These are phyloP conservation scores for Lyophyllum semitale DNA, from an alignment of 768 basidiomycete genomes.

Conservation along the genomic window DNA sequence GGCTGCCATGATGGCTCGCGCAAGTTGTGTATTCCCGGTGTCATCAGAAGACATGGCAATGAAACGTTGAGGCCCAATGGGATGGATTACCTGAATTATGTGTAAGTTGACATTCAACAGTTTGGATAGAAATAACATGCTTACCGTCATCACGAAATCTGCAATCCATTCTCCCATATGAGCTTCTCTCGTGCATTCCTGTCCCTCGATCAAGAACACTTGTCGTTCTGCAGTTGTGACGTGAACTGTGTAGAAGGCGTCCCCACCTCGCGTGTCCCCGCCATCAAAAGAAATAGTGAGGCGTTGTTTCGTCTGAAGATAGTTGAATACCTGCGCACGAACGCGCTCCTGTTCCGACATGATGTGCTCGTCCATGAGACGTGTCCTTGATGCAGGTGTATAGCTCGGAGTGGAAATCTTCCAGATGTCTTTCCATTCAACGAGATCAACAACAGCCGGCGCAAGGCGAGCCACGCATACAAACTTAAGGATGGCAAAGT, in stretches of 20 bases:
- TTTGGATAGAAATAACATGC: not conserved
- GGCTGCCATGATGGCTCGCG: slow-evolving; percentile 9
- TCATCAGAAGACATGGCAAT: slow-evolving; percentile 7
- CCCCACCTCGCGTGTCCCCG: slow-evolving; percentile 8
- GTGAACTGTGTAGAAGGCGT: slow-evolving; percentile 22
- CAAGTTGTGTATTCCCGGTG: slow-evolving; percentile 12
- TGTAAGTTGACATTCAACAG: not conserved
- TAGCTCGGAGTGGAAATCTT: slow-evolving; percentile 17
- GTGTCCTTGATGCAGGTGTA: slow-evolving; percentile 20
- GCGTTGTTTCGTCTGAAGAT: slow-evolving; percentile 12
- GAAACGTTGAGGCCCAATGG: slow-evolving; percentile 15
- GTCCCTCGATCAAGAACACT: slow-evolving; percentile 18
- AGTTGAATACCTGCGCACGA: slow-evolving; percentile 9
- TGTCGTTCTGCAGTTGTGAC: slow-evolving; percentile 11
- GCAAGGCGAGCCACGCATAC: slow-evolving; percentile 22
- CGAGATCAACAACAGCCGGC: slow-evolving; percentile 17
- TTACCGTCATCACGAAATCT: slow-evolving; percentile 10
- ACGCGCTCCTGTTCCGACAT: slow-evolving; percentile 22
- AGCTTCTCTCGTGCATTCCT: slow-evolving; percentile 8
- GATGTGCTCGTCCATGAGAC: slow-evolving; percentile 24
- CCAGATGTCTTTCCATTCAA: slow-evolving; percentile 24
- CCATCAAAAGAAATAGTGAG: slow-evolving; percentile 28
- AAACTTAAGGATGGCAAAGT: slow-evolving; percentile 23
- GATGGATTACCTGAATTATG: slow-evolving; percentile 13
- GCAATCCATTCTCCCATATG: slow-evolving; percentile 22